Evolutionary conservation across 1,139 yeast species (phyloP).

Genomic region (Geotrichum reessii): DNA sequence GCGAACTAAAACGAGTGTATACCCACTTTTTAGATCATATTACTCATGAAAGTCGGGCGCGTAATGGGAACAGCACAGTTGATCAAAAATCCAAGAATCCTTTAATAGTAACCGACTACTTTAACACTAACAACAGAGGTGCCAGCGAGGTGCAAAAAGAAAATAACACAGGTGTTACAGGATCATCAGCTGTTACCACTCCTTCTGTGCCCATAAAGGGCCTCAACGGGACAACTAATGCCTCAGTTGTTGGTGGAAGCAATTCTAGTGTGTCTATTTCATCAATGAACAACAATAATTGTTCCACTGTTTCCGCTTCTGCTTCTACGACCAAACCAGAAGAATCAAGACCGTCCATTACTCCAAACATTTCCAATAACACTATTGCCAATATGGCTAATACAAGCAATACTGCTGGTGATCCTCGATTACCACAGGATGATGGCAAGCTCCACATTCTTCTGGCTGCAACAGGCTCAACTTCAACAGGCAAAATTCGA

Average conservation of each 20-base stretch:
- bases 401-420: constrained; percentile 43
- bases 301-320: background rate
- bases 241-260: background rate
- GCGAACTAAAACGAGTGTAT: background rate
- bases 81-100: background rate
- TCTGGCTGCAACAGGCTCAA: constrained; percentile 86
- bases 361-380: background rate
- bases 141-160: background rate
- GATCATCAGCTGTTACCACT: background rate
- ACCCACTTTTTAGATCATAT: background rate
- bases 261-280: background rate
- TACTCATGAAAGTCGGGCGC: background rate
- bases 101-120: background rate
- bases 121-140: background rate
- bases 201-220: background rate
- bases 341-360: background rate
- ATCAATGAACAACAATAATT: background rate
- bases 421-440: constrained; percentile 80
- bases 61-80: background rate
- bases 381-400: background rate
- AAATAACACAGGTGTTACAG: background rate
- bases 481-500: constrained; percentile 70
- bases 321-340: background rate
- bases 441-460: constrained; percentile 86
- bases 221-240: background rate